A percentile compares a stretch with the other conserved stretches of the same genome.
Conservation (phyloP, 352 stramenopile genomes). For the Peronospora farinosa region DNA sequence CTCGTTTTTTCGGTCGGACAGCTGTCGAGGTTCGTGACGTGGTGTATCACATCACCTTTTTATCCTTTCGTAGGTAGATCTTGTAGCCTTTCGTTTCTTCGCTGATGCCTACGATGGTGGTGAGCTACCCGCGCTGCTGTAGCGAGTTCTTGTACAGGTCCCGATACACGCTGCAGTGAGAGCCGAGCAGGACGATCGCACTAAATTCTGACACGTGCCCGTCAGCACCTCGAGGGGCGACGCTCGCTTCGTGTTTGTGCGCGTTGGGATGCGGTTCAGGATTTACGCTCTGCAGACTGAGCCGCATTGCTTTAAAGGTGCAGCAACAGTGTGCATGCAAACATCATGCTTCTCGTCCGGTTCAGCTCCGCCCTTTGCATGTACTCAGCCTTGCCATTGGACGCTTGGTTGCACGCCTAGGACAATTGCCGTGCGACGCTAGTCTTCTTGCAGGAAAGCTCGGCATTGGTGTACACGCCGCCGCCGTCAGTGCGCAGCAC, state of each 20-base stretch:
- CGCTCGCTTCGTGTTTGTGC: conserved; percentile 1
- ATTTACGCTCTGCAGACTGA: conserved; percentile 25
- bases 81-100: background rate
- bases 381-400: conserved; percentile 30
- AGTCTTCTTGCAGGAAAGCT: conserved; percentile 23
- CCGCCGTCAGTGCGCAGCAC: no score
- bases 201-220: no score
- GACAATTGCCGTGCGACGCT: conserved; percentile 16
- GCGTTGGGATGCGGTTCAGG: conserved; percentile 19
- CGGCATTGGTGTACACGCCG: conserved; percentile 25
- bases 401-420: conserved; percentile 19
- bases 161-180: no score
- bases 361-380: conserved; percentile 19
- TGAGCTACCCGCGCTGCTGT: no score
- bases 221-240: conserved; percentile 10
- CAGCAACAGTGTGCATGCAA: conserved; percentile 23
- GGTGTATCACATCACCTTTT: background rate
- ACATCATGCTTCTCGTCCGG: conserved; percentile 26
- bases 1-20: background rate
- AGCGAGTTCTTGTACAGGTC: no score
- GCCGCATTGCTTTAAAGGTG: no score
- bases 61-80: background rate
- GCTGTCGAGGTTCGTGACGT: background rate
- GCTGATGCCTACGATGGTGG: background rate
- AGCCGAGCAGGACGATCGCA: background rate